A percentile compares a stretch with the other conserved stretches of the same genome.
phyloP scores from a whole-genome alignment of 768 basidiomycete genomes.

The Rhodotorula diobovata region DNA sequence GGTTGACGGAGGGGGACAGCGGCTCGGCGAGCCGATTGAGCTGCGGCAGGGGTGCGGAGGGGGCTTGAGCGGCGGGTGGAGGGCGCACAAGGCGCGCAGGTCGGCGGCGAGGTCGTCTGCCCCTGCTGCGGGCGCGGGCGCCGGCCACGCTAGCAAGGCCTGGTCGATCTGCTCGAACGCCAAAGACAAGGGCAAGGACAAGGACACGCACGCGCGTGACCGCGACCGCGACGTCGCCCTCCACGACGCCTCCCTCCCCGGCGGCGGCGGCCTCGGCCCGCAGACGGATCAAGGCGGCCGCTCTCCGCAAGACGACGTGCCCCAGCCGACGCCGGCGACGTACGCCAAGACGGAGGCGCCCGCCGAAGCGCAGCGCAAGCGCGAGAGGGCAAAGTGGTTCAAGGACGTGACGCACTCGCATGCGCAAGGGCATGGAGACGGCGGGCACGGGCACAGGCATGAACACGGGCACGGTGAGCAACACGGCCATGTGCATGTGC shows the following conservation, averaged over 20 bases:
- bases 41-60: neutral
- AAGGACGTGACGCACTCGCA: neutral
- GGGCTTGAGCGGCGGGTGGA: neutral
- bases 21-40: slow-evolving; percentile 9
- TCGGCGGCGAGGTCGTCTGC: no score
- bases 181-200: slow-evolving; percentile 2
- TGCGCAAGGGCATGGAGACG: no score
- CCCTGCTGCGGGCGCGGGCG: no score
- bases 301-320: neutral
- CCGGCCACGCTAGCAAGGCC: neutral
- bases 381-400: neutral
- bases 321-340: neutral
- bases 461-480: no score
- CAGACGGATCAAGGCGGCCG: no score
- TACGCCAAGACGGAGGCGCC: neutral
- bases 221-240: neutral
- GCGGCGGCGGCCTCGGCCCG: no score
- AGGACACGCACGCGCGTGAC: neutral
- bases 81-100: neutral
- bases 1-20: neutral
- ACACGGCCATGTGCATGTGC: no score
- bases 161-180: neutral
- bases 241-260: no score
- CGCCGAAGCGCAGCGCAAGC: neutral
- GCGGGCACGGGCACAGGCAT: no score